phyloP scores from a whole-genome alignment of 2,329 filamentous ascomycete genomes.

The Tolypocladium paradoxum region DNA sequence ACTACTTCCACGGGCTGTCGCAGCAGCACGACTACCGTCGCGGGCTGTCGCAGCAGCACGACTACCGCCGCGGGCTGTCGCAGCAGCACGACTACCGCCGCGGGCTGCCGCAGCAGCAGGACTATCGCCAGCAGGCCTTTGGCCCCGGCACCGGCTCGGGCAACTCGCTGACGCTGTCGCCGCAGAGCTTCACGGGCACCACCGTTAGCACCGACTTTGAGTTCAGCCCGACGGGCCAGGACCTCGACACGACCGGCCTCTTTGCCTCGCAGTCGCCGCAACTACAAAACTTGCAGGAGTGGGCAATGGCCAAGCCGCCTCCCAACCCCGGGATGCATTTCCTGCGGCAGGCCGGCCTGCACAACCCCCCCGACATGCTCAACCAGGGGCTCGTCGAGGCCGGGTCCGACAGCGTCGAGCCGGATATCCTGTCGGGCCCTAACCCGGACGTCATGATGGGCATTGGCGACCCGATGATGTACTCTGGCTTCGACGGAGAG shows the following conservation, averaged over 20 bases:
- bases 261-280: constrained; percentile 25
- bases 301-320: constrained; percentile 17
- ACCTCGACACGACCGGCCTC: constrained; percentile 21
- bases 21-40: constrained; percentile 37
- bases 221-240: constrained; percentile 20
- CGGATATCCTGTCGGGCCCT: constrained; percentile 39
- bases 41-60: constrained; percentile 20
- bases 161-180: constrained; percentile 39
- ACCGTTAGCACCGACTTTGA: constrained; percentile 26
- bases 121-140: constrained; percentile 40
- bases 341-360: constrained; percentile 29
- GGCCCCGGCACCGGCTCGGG: constrained; percentile 18
- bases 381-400: constrained; percentile 40
- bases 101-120: constrained; percentile 20
- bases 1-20: neutral
- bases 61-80: constrained; percentile 30
- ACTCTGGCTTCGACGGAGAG: constrained; percentile 38
- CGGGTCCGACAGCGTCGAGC: constrained; percentile 44
- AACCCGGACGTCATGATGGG: constrained; percentile 47
- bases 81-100: constrained; percentile 36
- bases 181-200: constrained; percentile 38
- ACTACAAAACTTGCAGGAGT: constrained; percentile 20
- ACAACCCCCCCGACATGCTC: constrained; percentile 34
- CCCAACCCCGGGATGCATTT: constrained; percentile 26
- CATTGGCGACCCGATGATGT: constrained; percentile 49